Evolutionary conservation across 371 early-diverging fungal genomes (phyloP).

Genomic region (Mortierella sp.): DNA sequence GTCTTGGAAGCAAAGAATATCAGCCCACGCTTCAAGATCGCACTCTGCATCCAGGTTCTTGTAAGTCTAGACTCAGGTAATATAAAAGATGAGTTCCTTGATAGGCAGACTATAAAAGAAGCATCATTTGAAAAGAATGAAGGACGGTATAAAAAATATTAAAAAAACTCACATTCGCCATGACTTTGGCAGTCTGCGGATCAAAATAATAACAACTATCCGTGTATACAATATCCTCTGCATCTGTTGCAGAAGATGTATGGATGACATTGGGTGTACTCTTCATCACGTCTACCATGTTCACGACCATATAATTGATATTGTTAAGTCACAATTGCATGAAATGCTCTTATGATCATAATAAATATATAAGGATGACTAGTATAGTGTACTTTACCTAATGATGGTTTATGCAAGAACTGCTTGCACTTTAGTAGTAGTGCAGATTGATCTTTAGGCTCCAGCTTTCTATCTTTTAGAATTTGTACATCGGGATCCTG

Average conservation of each 20-base stretch:
- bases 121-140: not conserved
- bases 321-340: no score
- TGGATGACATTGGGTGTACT: conserved; percentile 18
- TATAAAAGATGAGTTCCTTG: not conserved
- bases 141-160: not conserved
- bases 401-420: conserved; percentile 55
- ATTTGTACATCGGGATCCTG: conserved; percentile 26
- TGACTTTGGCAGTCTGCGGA: conserved; percentile 35
- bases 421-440: conserved; percentile 32
- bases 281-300: conserved; percentile 21
- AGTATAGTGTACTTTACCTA: conserved; percentile 13
- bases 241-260: not conserved
- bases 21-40: conserved; percentile 59
- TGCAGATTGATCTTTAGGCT: conserved; percentile 25
- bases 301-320: no score
- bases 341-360: conserved; percentile 1
- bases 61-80: conserved; percentile 18
- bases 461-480: conserved; percentile 14
- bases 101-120: not conserved
- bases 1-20: conserved; percentile 47
- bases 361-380: not conserved
- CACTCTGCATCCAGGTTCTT: conserved; percentile 23
- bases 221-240: conserved; percentile 44
- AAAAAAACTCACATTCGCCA: conserved; percentile 38
- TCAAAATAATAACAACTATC: conserved; percentile 60